Evolutionary conservation across 495 filamentous ascomycete genomes (phyloP).

Genomic region (Trichoderma parareesei): DNA sequence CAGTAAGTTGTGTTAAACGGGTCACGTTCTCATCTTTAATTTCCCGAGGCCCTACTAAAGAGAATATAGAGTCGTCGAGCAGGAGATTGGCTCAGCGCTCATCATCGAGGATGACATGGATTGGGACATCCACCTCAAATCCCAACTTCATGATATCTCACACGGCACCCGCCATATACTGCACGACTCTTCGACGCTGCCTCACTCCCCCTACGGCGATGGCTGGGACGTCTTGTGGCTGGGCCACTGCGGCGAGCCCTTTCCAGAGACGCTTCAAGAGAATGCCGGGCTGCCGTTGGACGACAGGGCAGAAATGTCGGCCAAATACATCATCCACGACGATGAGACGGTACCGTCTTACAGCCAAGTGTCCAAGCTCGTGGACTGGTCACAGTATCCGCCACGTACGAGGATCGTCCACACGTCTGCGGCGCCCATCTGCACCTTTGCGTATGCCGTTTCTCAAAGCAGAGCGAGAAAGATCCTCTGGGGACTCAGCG

Average conservation of each 20-base stretch:
- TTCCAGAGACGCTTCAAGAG: constrained; percentile 19
- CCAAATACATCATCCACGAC: constrained; percentile 18
- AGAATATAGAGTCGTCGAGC: constrained; percentile 28
- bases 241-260: constrained; percentile 28
- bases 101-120: constrained; percentile 41
- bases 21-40: background rate
- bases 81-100: constrained; percentile 30
- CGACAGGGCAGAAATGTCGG: constrained; percentile 12
- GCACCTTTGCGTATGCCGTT: constrained; percentile 48
- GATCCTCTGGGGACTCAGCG: constrained; percentile 40
- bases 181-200: constrained; percentile 12
- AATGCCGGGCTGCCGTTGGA: constrained; percentile 14
- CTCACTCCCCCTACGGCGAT: constrained; percentile 28
- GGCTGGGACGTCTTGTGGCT: constrained; percentile 33
- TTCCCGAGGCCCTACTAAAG: background rate
- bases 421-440: constrained; percentile 37
- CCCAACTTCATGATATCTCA: constrained; percentile 24
- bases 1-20: constrained; percentile 15
- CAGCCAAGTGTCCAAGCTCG: constrained; percentile 18
- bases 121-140: constrained; percentile 35
- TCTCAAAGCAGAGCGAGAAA: constrained; percentile 45
- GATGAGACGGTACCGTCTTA: constrained; percentile 20
- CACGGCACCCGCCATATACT: constrained; percentile 21
- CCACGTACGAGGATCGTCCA: constrained; percentile 41
- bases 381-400: constrained; percentile 22